Conservation (phyloP, 805 yeast species). For the Cyberlindnera amylophila region DNA sequence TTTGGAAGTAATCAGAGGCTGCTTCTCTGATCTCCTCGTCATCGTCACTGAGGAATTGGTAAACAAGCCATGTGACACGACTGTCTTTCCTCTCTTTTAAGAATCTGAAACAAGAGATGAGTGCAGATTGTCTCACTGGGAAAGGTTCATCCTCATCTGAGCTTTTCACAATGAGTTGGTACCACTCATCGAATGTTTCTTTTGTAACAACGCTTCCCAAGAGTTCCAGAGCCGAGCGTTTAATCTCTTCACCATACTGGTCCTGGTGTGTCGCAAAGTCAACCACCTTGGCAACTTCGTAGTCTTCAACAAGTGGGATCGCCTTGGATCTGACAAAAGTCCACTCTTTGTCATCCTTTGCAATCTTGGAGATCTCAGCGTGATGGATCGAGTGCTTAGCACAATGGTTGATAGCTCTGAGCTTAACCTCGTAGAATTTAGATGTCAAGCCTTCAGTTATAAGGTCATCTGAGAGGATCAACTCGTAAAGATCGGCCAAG, state of each 20-base stretch:
- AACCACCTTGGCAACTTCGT: slow-evolving; percentile 24
- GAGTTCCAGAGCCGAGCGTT: slow-evolving; percentile 45
- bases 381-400: slow-evolving; percentile 5
- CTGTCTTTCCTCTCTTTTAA: slow-evolving; percentile 14
- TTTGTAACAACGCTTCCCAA: slow-evolving; percentile 42
- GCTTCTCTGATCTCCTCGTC: slow-evolving; percentile 53
- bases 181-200: slow-evolving; percentile 27
- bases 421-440: slow-evolving; percentile 41
- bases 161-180: slow-evolving; percentile 12
- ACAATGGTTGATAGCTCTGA: slow-evolving; percentile 36
- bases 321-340: slow-evolving; percentile 42
- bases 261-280: slow-evolving; percentile 31
- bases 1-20: slow-evolving; percentile 41
- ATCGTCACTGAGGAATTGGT: slow-evolving; percentile 55
- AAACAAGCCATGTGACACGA: slow-evolving; percentile 29
- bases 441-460: slow-evolving; percentile 36
- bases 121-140: slow-evolving; percentile 42
- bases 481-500: slow-evolving; percentile 29
- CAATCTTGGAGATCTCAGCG: slow-evolving; percentile 17
- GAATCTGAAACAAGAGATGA: slow-evolving; percentile 37
- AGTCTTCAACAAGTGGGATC: slow-evolving; percentile 21
- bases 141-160: slow-evolving; percentile 41
- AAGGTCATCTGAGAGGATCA: slow-evolving; percentile 29
- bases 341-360: slow-evolving; percentile 33
- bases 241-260: slow-evolving; percentile 42